Conservation (phyloP, 202 grass and related monocot genomes). For the Schoenoplectus tabernaemontani region DNA sequence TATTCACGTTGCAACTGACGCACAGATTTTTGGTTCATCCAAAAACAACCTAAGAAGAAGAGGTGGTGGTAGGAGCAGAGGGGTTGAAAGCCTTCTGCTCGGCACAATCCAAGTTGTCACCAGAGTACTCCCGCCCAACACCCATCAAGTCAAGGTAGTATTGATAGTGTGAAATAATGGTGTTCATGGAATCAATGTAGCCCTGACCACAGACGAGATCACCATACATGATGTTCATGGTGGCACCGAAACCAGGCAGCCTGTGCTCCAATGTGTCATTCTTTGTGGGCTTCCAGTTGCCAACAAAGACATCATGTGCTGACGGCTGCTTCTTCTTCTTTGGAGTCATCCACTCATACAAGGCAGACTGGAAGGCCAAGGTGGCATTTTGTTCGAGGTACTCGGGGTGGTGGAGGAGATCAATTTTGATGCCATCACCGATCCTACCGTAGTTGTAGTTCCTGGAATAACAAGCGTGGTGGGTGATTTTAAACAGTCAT, state of each 20-base stretch:
- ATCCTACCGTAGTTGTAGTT: slow-evolving; percentile 66
- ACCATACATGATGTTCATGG: slow-evolving; percentile 75
- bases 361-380: slow-evolving; percentile 54
- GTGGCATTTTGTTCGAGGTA: slow-evolving; percentile 84
- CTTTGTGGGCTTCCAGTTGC: slow-evolving; percentile 70
- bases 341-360: slow-evolving; percentile 76
- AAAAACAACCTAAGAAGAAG: slow-evolving; percentile 9
- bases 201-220: slow-evolving; percentile 53
- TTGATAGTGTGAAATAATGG: slow-evolving; percentile 80
- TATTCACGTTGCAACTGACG: not conserved
- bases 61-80: slow-evolving; percentile 12
- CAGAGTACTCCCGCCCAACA: slow-evolving; percentile 38
- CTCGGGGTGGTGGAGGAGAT: slow-evolving; percentile 74
- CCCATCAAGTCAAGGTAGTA: slow-evolving; percentile 89
- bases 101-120: slow-evolving; percentile 56
- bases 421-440: slow-evolving; percentile 38
- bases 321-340: slow-evolving; percentile 67
- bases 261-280: slow-evolving; percentile 55
- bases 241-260: slow-evolving; percentile 51
- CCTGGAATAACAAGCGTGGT: slow-evolving; percentile 19
- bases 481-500: not conserved
- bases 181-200: slow-evolving; percentile 51
- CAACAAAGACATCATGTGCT: slow-evolving; percentile 63
- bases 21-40: not conserved
- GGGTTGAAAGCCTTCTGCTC: slow-evolving; percentile 66